Base-by-base conservation (phyloP, 129 eudicot species). In the Pulicaria dysenterica region DNA sequence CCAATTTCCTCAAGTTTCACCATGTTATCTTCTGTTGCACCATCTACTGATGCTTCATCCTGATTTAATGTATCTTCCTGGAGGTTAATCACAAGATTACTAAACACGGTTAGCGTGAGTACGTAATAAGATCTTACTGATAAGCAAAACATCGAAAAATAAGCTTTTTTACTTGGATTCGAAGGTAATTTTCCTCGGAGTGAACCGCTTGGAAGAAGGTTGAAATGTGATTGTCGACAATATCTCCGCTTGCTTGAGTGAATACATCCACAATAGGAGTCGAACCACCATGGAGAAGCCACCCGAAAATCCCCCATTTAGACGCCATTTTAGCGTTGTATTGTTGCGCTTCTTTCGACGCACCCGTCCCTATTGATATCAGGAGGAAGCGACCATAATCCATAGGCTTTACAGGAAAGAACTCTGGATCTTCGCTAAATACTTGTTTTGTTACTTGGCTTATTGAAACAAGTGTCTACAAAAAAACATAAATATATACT, bases 21-120 rank as follows among this genome's bases (percentile, higher is more conserved):
- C 86, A 89, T 41, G 63, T 89, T 89, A 55, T 86, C 82, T 65
- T 80, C 65, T 31, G 90, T 89, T 42, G 85, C 72, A 3, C 53
- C 17, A 49, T 82, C 88, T 14, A 76, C 79, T 2, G 76, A 64
- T 10, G 78, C 61, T 58, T 73, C 58, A 31, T 55, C 73, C 31
- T 92, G 92, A 5, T 69, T 64, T 67, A 89, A 72, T 12, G 79
- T 80, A 65, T 82, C 88, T 11, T 89, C 90, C 96, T 89, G 78
- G n/a, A n/a, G n/a, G 9, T 63, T 40, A 6, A 38, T 10, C 39
- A 41, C 7, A 51, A 15, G 64, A 51, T 6, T 37, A 17, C 15
- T 36, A 7, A 37, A 34, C 12, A 1, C 17, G 1, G 40, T 37
- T 58, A 58, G 55, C n/a, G n/a, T n/a, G n/a, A n/a, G n/a, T n/a